Base-by-base conservation (phyloP, 2,329 filamentous ascomycete species). In the Trichoderma arundinaceum region DNA sequence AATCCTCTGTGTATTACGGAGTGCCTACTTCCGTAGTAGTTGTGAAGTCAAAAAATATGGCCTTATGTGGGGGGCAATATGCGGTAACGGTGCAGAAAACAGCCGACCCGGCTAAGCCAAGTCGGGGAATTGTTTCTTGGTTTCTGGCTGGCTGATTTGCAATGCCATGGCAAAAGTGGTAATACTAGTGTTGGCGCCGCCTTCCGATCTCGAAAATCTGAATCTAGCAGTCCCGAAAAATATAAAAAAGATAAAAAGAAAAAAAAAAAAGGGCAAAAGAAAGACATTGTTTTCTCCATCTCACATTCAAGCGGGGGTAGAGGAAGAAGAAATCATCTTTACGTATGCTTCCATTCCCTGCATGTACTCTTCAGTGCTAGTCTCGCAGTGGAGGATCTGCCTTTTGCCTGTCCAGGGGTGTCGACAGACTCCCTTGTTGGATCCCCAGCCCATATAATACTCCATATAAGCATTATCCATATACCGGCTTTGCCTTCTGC, bases 191-290 rank as follows among this genome's bases (percentile, higher is more conserved):
- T n/a, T 63, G 60, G 49, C 17, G 39, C 52, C 52, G n/a, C 17
- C 39, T 46, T 54, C 59, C 39, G 60, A 63, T 63, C 60, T 63
- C 32, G 22, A 28, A 19, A 63, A 54, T 63, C 60, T 54, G 32
- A 43, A 46, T 49, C 39, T 53, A 38, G 49, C 28, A 12, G 13
- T 22, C n/a, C 8, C 19, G 35, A 22, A 39, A 32, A 43, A 32
- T 32, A 60, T 52, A 17, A 28, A 9, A 38, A 32, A 62, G 10
- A 13, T 22, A 32, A 46, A 6, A 32, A 41, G 17, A 53, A 28
- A 44, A 53, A 44, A 13, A 38, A 15, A 33, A 6, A 46, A 17
- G 39, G 3, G 22, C 1, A 22, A 38, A 10, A n/a, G 32, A 17
- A 13, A 53, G 10, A 33, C 33, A 9, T 35, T 13, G 1, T 39